Evolutionary conservation across 2,329 filamentous ascomycete species (phyloP), one percentile per base, ranked within the genome.

Genomic region (Blastomyces parvus): DNA sequence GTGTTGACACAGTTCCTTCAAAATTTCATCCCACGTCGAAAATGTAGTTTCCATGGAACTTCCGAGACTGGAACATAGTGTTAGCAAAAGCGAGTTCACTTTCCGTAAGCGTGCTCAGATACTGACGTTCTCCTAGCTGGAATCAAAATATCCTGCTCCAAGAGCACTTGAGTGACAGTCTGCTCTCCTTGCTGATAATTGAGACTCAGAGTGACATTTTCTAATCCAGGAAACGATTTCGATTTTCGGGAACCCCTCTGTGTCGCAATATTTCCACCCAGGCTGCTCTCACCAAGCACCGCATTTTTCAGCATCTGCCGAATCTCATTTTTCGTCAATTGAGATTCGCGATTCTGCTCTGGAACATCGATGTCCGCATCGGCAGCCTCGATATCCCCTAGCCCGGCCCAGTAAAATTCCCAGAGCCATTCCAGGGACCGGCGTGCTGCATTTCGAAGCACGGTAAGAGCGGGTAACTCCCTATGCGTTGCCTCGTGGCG

Each of bases 401-500:
- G 72, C 46, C 78, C 76, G 14, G 71, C 76, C 92, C 92, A 97
- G 78, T 96, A 97, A 74, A 90, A 90, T 61, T 86, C 82, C 90
- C 90, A 96, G 60, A 97, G 86, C 92, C 92, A 97, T 55, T 81
- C 80, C 66, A 97, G 79, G 0, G 88, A 90, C 69, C 88, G 85
- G 66, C 81, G 78, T 1, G 88, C 85, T 1, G 88, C 88, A 44
- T 82, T 82, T 61, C 90, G 84, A 66, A 97, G 79, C 66, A 90
- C 86, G 13, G 84, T 81, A 61, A 96, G 79, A 0, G 87, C 86
- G 0, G 92, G 92, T 63, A 96, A 79, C 72, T 91, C 89, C 74
- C 95, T 90, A 74, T 97, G 92, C 50, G 91, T 95, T 53, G 89
- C 90, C 77, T 95, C 89, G 74, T 97, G 92, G 56, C 92, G 85